A percentile compares a stretch with the other conserved stretches of the same genome.
phyloP scores from a whole-genome alignment of 1,284 basidiomycete species.

The Irpex sp. region DNA sequence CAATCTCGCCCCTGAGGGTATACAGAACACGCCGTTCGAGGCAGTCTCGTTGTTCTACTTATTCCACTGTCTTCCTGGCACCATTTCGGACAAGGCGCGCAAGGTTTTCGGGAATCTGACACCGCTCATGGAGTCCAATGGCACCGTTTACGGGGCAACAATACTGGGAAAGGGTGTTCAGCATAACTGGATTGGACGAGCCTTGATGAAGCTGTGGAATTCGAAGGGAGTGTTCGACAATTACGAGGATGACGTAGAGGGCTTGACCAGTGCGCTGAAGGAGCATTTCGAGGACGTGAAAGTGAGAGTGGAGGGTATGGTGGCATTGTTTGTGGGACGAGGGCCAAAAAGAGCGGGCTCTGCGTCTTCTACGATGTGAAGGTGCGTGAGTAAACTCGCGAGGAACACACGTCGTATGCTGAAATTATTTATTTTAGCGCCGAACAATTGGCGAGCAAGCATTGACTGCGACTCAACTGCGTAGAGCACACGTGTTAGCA shows the following conservation, averaged over 20 bases:
- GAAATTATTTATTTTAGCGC: no score
- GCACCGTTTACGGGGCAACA: conserved; percentile 22
- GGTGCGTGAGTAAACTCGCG: not conserved
- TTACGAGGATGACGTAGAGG: conserved; percentile 14
- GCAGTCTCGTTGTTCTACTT: conserved; percentile 23
- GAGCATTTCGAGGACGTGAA: conserved; percentile 20
- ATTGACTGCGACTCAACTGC: no score
- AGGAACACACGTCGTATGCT: no score
- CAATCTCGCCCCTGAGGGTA: conserved; percentile 13
- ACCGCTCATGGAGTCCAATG: conserved; percentile 17
- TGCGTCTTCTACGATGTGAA: not conserved
- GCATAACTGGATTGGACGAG: conserved; percentile 21
- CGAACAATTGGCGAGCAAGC: no score
- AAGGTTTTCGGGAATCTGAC: conserved; percentile 12
- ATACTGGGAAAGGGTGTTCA: conserved; percentile 16
- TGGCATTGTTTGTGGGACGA: conserved; percentile 19
- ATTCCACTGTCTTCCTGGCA: conserved; percentile 22
- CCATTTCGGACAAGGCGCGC: conserved; percentile 18
- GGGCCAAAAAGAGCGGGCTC: not conserved
- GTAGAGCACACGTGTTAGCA: no score
- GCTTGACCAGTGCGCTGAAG: conserved; percentile 16
- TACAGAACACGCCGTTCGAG: conserved; percentile 15
- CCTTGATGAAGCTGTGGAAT: conserved; percentile 18
- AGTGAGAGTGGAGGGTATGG: conserved; percentile 16
- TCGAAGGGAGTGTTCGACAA: conserved; percentile 20